Conservation (phyloP, 2,329 filamentous ascomycete species). For the Orbilia quercus region DNA sequence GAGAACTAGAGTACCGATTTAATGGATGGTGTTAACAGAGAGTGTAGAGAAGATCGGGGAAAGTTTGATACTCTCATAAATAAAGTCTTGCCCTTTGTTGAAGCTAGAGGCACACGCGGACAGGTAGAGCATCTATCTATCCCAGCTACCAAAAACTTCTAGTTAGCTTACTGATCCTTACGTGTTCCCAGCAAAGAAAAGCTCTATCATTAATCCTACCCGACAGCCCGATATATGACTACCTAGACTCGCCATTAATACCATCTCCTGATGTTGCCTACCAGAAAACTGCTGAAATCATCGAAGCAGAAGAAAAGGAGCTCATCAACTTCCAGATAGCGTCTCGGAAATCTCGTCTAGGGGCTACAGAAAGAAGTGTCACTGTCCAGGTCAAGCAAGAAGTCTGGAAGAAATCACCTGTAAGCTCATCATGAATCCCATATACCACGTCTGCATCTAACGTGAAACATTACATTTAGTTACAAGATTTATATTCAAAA, state of each 20-base stretch:
- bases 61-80: conserved; percentile 63
- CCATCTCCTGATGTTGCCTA: conserved; percentile 84
- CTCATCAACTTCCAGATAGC: conserved; percentile 90
- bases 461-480: conserved; percentile 63
- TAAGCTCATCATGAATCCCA: conserved; percentile 12
- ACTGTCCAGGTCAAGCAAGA: conserved; percentile 88
- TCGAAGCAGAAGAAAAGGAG: conserved; percentile 87
- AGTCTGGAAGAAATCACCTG: conserved; percentile 70
- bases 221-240: conserved; percentile 80
- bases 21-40: conserved; percentile 17
- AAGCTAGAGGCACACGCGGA: conserved; percentile 50
- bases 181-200: conserved; percentile 43
- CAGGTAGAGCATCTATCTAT: conserved; percentile 12
- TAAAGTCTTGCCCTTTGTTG: conserved; percentile 45
- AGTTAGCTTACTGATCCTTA: conserved; percentile 5
- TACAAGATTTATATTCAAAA: conserved; percentile 83
- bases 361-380: conserved; percentile 83
- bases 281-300: conserved; percentile 81
- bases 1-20: background rate
- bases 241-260: conserved; percentile 75
- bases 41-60: conserved; percentile 68
- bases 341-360: conserved; percentile 86
- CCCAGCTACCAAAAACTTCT: background rate
- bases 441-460: background rate
- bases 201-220: conserved; percentile 82